Evolutionary conservation across 2,329 filamentous ascomycete species (phyloP).

Genomic region (Sporothrix schenckii): DNA sequence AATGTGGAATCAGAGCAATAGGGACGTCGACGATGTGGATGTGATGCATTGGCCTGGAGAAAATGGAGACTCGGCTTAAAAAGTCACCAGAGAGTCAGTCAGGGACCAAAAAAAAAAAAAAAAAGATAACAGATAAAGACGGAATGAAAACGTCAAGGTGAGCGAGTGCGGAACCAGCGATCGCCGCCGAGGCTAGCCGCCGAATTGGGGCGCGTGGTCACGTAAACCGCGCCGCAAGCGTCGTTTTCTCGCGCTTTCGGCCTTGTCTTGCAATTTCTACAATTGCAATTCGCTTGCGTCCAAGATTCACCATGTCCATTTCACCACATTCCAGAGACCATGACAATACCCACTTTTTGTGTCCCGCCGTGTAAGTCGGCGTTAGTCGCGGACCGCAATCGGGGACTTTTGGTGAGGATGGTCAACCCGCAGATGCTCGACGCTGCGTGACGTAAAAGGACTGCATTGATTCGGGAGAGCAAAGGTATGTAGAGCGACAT

Average conservation of each 20-base stretch:
- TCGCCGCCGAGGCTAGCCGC: constrained; percentile 23
- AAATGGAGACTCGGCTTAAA: constrained; percentile 21
- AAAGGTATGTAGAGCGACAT: no score
- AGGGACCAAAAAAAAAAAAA: constrained; percentile 13
- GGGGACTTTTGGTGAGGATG: neutral
- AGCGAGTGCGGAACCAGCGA: neutral
- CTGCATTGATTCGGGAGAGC: no score
- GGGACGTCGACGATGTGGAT: neutral
- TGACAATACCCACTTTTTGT: neutral
- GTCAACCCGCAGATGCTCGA: neutral
- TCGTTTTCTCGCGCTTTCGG: neutral
- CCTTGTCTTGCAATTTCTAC: neutral
- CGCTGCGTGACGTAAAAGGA: neutral
- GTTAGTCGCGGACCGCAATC: neutral
- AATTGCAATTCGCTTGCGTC: neutral
- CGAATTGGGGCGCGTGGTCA: neutral
- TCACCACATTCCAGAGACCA: no score
- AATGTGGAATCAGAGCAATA: neutral
- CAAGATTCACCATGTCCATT: no score
- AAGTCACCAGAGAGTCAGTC: neutral
- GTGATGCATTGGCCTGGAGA: neutral
- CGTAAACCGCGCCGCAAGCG: neutral
- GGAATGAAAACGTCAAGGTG: neutral
- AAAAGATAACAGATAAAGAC: constrained; percentile 1
- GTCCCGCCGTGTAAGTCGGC: constrained; percentile 23